A percentile compares a stretch with the other conserved stretches of the same genome.
These are phyloP conservation scores for Hydrangea macrophylla DNA, from an alignment of 148 eudicot species.

Conservation along the genomic window DNA sequence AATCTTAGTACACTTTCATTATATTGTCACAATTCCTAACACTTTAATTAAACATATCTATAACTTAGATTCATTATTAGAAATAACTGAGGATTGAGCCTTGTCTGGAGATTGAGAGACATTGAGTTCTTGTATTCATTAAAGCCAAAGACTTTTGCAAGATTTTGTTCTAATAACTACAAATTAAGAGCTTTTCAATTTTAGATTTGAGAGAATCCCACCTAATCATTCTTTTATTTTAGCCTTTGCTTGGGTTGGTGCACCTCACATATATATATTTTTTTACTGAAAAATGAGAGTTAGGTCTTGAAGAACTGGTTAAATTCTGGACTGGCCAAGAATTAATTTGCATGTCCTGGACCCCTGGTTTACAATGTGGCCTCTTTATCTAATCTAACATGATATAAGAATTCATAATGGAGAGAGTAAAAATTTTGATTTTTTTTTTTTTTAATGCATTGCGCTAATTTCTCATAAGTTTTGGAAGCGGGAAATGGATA, in stretches of 20 bases:
- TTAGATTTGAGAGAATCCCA: constrained; percentile 10
- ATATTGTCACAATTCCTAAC: constrained; percentile 4
- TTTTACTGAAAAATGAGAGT: constrained; percentile 9
- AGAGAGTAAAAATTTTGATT: no score
- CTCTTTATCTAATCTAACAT: not conserved
- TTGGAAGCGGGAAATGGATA: not conserved
- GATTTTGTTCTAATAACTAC: not conserved
- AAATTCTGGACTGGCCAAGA: not conserved
- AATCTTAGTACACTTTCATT: constrained; percentile 1
- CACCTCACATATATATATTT: not conserved
- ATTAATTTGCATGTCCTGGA: not conserved
- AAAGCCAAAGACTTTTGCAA: constrained; percentile 10
- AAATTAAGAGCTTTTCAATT: not conserved
- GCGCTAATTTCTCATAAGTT: no score
- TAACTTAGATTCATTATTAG: not conserved
- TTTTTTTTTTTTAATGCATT: no score
- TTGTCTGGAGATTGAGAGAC: constrained; percentile 23
- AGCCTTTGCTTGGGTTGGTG: not conserved
- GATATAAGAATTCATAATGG: not conserved
- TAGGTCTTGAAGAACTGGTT: not conserved
- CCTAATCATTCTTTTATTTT: not conserved
- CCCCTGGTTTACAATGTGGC: not conserved
- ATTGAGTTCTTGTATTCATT: constrained; percentile 19
- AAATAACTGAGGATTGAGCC: not conserved
- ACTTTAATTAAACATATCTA: not conserved